Conservation (phyloP, 169 alveolate species). For the Plasmodium reichenowi region DNA sequence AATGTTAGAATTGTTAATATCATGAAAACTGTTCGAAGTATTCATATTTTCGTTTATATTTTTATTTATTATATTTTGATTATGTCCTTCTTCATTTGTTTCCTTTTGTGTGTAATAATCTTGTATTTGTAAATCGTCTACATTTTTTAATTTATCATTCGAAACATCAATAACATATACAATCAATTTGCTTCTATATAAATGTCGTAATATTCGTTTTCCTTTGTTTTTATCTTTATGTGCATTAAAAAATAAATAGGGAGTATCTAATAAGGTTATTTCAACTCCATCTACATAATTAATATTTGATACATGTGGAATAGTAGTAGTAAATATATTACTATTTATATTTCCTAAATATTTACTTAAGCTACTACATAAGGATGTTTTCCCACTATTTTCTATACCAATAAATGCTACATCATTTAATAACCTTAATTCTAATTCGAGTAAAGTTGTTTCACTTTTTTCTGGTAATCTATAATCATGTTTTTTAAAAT, state of each 20-base stretch:
- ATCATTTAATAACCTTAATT: conserved; percentile 84
- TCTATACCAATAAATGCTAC: conserved; percentile 86
- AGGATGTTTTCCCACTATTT: conserved; percentile 84
- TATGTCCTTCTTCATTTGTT: neutral
- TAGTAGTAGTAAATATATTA: conserved; percentile 85
- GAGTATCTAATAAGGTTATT: conserved; percentile 83
- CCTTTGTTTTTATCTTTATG: conserved; percentile 64
- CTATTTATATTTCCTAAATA: conserved; percentile 85
- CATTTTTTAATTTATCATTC: conserved; percentile 49
- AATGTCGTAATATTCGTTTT: conserved; percentile 79
- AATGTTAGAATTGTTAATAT: neutral
- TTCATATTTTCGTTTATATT: neutral
- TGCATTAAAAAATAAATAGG: conserved; percentile 77
- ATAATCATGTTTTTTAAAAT: conserved; percentile 86
- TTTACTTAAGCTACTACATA: conserved; percentile 82
- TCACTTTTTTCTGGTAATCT: conserved; percentile 87
- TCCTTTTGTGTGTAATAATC: conserved; percentile 30
- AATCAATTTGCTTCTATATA: conserved; percentile 82
- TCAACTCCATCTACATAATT: conserved; percentile 86
- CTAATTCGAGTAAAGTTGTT: conserved; percentile 79
- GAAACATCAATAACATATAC: conserved; percentile 84
- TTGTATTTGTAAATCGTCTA: conserved; percentile 52
- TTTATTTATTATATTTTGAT: neutral
- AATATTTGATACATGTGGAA: conserved; percentile 85
- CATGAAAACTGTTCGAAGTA: too few species aligned